phyloP scores from a whole-genome alignment of 202 grass and related monocot genomes.

The Digitaria exilis region DNA sequence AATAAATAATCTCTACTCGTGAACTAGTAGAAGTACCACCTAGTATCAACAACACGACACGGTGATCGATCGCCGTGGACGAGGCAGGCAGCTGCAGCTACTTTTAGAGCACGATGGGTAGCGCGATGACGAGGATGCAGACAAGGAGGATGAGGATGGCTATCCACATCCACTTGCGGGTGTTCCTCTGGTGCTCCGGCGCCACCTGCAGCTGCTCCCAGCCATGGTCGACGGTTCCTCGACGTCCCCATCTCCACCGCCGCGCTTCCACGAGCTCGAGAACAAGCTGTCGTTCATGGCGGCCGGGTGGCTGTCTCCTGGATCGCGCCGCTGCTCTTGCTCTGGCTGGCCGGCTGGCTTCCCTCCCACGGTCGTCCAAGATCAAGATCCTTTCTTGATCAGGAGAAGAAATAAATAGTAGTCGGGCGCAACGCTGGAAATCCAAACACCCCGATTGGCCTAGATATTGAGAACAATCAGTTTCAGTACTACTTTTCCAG shows the following conservation, averaged over 20 bases:
- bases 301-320: not conserved
- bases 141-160: conserved; percentile 60
- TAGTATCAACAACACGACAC: not conserved
- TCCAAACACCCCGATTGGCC: not conserved
- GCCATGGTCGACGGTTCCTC: conserved; percentile 66
- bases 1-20: not conserved
- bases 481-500: too few species aligned
- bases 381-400: conserved; percentile 25
- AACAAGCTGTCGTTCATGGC: conserved; percentile 90
- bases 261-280: conserved; percentile 76
- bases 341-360: not conserved
- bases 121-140: conserved; percentile 57
- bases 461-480: too few species aligned
- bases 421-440: not conserved
- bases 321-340: not conserved
- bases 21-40: not conserved
- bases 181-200: conserved; percentile 63
- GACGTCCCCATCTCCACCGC: not conserved
- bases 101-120: conserved; percentile 62
- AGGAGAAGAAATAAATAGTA: conserved; percentile 30
- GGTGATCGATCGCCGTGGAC: not conserved
- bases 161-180: conserved; percentile 74
- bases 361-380: not conserved
- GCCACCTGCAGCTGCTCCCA: conserved; percentile 77
- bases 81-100: not conserved